phyloP scores from a whole-genome alignment of 495 filamentous ascomycete genomes.

The Apodospora peruviana region DNA sequence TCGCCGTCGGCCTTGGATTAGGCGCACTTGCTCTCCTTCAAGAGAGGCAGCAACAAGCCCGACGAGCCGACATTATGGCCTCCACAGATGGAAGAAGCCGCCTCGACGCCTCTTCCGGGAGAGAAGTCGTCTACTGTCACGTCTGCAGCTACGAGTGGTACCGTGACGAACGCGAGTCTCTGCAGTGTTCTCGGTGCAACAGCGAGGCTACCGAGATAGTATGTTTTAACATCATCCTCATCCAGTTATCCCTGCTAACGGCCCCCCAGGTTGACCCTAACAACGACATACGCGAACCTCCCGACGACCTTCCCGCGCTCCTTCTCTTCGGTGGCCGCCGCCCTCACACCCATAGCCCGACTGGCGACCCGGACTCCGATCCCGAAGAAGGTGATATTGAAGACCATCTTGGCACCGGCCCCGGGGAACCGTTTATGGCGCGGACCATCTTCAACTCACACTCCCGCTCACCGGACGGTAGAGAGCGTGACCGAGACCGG shows the following conservation, averaged over 20 bases:
- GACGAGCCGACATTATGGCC: conserved; percentile 35
- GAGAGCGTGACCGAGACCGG: too few relatives aligned
- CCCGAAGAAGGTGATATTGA: conserved; percentile 45
- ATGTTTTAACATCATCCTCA: conserved; percentile 22
- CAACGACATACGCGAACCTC: conserved; percentile 35
- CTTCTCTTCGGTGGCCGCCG: conserved; percentile 18
- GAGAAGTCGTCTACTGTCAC: conserved; percentile 80
- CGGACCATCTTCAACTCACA: too few relatives aligned
- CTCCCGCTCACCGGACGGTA: too few relatives aligned
- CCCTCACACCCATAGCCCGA: conserved; percentile 30
- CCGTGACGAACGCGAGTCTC: conserved; percentile 51
- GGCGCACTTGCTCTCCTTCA: conserved; percentile 43
- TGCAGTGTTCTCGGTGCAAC: conserved; percentile 71
- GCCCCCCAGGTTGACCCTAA: conserved; percentile 28
- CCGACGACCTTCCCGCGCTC: conserved; percentile 23
- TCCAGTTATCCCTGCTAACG: conserved; percentile 13
- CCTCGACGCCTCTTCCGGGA: conserved; percentile 37
- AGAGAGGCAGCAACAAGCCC: conserved; percentile 25
- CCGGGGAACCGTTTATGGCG: conserved; percentile 40
- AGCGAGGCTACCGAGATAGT: conserved; percentile 85
- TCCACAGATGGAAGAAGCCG: conserved; percentile 22
- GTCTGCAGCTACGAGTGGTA: conserved; percentile 75
- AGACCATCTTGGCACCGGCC: conserved; percentile 40
- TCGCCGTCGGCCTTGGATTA: conserved; percentile 45
- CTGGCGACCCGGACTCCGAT: conserved; percentile 38